A percentile compares a stretch with the other conserved stretches of the same genome.
Conservation (phyloP, 2,329 filamentous ascomycete species). For the Teratosphaeria zuluensis region DNA sequence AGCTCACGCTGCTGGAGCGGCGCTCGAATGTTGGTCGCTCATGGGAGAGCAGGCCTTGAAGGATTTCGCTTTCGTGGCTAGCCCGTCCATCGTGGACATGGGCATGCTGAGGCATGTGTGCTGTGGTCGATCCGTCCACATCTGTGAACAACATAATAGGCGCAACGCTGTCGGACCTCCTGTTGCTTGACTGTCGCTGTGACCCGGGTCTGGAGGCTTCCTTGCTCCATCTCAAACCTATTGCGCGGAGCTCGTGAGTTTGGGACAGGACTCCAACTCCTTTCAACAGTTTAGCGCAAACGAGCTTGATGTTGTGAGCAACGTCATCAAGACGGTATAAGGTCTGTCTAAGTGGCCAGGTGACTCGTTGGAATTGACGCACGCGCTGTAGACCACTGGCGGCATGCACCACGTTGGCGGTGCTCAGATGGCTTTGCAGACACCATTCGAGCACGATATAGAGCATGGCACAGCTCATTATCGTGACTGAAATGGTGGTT, state of each 20-base stretch:
- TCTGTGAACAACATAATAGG: neutral
- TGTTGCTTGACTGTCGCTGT: neutral
- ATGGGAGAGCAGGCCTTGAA: neutral
- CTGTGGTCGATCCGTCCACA: neutral
- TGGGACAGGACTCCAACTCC: neutral
- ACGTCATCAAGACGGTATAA: slow-evolving; percentile 1
- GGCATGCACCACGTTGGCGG: slow-evolving; percentile 9
- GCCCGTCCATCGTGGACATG: neutral
- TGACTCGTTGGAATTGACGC: slow-evolving; percentile 5
- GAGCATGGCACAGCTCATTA: slow-evolving; percentile 26
- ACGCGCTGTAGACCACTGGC: slow-evolving; percentile 8
- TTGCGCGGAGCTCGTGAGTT: neutral
- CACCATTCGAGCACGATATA: slow-evolving; percentile 32
- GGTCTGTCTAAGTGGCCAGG: neutral
- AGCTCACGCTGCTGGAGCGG: neutral
- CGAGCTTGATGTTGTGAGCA: neutral
- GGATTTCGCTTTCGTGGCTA: neutral
- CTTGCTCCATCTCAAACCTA: slow-evolving; percentile 2
- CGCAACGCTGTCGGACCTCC: too few species aligned
- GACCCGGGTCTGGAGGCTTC: neutral
- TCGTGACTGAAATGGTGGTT: slow-evolving; percentile 19
- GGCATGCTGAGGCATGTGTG: neutral
- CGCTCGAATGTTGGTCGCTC: neutral
- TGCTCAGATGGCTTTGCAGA: slow-evolving; percentile 28
- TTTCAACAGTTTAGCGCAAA: neutral